Evolutionary conservation across 495 filamentous ascomycete species (phyloP), one percentile per base, ranked within the genome.

Genomic region (Penicillium desertorum): DNA sequence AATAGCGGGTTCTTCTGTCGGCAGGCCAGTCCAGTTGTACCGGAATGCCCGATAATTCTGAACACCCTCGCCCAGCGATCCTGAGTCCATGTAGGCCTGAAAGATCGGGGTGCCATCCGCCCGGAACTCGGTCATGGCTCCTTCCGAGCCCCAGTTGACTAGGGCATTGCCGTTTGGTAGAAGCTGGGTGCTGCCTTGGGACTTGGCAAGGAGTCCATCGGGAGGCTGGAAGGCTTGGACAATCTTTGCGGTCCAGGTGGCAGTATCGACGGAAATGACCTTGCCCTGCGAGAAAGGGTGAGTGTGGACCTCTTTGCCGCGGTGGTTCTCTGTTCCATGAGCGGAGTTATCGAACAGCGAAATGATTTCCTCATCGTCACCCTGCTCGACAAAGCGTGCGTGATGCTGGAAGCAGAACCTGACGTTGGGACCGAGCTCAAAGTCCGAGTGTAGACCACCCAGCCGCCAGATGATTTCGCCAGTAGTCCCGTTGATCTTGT

Each of bases 371-470:
- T 75, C 62, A 42, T 77, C 69, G 4, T 67, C 70, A 44, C 75
- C 54, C 44, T 77, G 71, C 20, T 70, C 70, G 32, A 81, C 51
- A 53, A 76, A 83, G 5, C 81, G 76, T 0, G 81, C 83, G 55
- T 86, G 78, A 57, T 86, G 83, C 64, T 86, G 83, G 63, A 79
- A 83, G 57, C 77, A 77, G 70, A 86, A 85, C 2, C 76, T 62
- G 54, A 77, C 75, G 27, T 78, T 76, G 30, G 59, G 65, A 1
- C 67, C 69, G 43, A 75, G 62, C 14, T 68, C 60, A 54, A 81
- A 78, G 39, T 76, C 71, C 29, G 80, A 67, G 32, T 70, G 66
- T 54, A 71, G 51, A 27, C 83, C 83, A 23, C 77, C 70, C 27
- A 86, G 66, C 3, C 77, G 76, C 83, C 83, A 86, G 62, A 84